Evolutionary conservation across 2,329 filamentous ascomycete species (phyloP).

Genomic region (Fusarium burgessii): DNA sequence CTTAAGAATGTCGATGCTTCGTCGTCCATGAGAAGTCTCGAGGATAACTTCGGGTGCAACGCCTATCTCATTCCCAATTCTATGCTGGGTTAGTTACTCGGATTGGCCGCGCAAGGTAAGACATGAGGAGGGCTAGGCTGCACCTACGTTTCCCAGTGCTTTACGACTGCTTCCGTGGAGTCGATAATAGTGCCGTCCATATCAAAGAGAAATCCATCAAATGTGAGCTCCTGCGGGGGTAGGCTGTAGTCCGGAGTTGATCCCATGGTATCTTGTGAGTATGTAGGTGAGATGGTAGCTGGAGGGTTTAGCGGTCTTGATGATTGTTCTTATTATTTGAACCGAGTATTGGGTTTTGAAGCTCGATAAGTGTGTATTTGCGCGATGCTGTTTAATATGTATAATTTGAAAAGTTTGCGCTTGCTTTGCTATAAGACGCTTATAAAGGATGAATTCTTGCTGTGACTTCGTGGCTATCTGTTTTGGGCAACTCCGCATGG

Average conservation of each 20-base stretch:
- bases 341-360: no score
- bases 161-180: conserved; percentile 79
- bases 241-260: conserved; percentile 55
- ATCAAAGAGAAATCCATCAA: conserved; percentile 74
- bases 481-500: conserved; percentile 47
- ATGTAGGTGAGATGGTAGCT: not conserved
- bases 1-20: conserved; percentile 87
- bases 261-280: conserved; percentile 45
- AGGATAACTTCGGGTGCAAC: conserved; percentile 88
- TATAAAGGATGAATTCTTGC: conserved; percentile 11
- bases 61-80: conserved; percentile 85
- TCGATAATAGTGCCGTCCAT: conserved; percentile 90
- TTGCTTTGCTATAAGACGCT: not conserved
- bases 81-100: conserved; percentile 49
- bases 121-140: not conserved
- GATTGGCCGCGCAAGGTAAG: not conserved
- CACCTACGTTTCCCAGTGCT: conserved; percentile 78
- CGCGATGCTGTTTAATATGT: not conserved
- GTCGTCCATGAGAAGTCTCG: conserved; percentile 88
- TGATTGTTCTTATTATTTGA: not conserved
- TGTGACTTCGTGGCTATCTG: conserved; percentile 13
- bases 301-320: not conserved
- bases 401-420: conserved; percentile 6
- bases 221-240: conserved; percentile 60
- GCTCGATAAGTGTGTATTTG: not conserved